These are phyloP conservation scores for Zygnema circumcarinatum DNA, from an alignment of 139 green algal genomes.

Conservation along the genomic window DNA sequence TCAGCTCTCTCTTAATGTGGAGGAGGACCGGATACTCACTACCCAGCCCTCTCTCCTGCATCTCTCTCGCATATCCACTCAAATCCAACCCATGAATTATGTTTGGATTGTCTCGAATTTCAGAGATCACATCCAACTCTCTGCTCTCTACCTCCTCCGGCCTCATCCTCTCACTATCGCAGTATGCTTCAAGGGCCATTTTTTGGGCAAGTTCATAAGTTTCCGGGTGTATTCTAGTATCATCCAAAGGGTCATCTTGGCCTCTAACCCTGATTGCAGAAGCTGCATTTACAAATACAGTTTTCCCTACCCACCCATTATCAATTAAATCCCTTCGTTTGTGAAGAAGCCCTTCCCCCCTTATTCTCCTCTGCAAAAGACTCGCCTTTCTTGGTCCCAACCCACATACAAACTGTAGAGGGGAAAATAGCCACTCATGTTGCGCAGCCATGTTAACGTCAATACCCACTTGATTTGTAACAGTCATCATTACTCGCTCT, in stretches of 20 bases:
- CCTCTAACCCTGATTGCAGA: slow-evolving; percentile 73
- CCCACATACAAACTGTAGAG: slow-evolving; percentile 84
- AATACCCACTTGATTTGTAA: slow-evolving; percentile 74
- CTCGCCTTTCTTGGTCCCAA: slow-evolving; percentile 87
- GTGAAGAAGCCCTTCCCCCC: slow-evolving; percentile 25
- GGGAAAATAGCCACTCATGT: slow-evolving; percentile 73
- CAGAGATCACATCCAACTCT: slow-evolving; percentile 33
- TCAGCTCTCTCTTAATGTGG: slow-evolving; percentile 46
- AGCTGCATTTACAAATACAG: slow-evolving; percentile 72
- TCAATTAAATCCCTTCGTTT: slow-evolving; percentile 48
- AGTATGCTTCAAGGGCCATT: slow-evolving; percentile 21
- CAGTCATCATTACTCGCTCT: slow-evolving; percentile 69
- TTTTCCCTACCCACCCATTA: not conserved
- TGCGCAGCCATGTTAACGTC: slow-evolving; percentile 83
- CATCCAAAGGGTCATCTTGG: slow-evolving; percentile 77
- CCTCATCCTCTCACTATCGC: slow-evolving; percentile 28
- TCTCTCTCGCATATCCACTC: slow-evolving; percentile 10
- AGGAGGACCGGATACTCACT: slow-evolving; percentile 32
- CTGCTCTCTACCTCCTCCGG: slow-evolving; percentile 31
- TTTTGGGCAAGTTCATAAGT: slow-evolving; percentile 45
- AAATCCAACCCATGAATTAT: slow-evolving; percentile 38
- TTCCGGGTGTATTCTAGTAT: slow-evolving; percentile 80
- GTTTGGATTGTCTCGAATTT: slow-evolving; percentile 47
- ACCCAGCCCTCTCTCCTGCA: not conserved
- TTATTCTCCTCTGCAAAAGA: not conserved